Evolutionary conservation across 2,329 filamentous ascomycete species (phyloP), one percentile per base, ranked within the genome.

Genomic region (Cyphellophora attinorum): DNA sequence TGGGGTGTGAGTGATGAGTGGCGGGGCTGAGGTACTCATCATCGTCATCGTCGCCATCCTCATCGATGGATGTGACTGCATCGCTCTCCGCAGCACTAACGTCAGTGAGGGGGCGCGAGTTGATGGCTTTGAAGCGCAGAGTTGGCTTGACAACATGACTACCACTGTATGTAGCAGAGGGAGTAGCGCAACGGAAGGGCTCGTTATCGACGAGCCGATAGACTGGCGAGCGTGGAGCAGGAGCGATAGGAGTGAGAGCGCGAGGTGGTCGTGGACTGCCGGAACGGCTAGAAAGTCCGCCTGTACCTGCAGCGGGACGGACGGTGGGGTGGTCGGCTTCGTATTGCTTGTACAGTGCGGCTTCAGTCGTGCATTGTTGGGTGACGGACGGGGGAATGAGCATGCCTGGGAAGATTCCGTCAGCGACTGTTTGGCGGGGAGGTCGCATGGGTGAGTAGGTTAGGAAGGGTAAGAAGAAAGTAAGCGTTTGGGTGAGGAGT

Each of bases 331-430:
- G 19, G 19, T 34, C 27, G 13, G 19, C 21, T 23, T 61, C 60
- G 11, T 60, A 41, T 19, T 50, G 40, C 2, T 56, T 53, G 34
- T 57, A 61, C 25, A 41, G 38, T 12, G 42, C 42, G 2, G 57
- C 54, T n/a, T 50, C 47, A 11, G 53, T 38, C 0, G 68, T 68
- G 3, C 76, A 72, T 11, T 64, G 56, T 14, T 54, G 50, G 12
- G 83, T 67, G 28, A 80, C 68, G 1, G 58, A 53, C 3, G 62
- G 62, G 36, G 73, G 67, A 48, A 88, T 85, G 14, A 70, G 59
- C 79, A 85, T 83, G 30, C 69, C n/a, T n/a, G n/a, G n/a, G n/a
- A n/a, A n/a, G n/a, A n/a, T n/a, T n/a, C n/a, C n/a, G n/a, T n/a
- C n/a, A n/a, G n/a, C n/a, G n/a, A n/a, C n/a, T n/a, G n/a, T n/a